Percentiles rank a stretch among this genome's conserved stretches.
Evolutionary conservation across 2,329 filamentous ascomycete species (phyloP).

Genomic region (Shiraia bambusicola): DNA sequence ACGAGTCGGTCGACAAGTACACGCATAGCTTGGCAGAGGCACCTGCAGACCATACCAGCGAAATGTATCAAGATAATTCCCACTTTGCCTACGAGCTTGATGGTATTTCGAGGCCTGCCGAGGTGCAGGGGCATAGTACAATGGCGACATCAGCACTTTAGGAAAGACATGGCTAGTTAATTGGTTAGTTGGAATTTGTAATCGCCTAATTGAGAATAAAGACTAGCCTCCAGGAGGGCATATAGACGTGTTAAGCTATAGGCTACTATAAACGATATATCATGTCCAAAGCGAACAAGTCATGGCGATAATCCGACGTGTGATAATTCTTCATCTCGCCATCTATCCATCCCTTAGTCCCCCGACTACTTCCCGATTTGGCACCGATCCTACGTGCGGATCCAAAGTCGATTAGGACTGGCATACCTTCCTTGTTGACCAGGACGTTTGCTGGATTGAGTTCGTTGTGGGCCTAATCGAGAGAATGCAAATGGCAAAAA

Average conservation of each 20-base stretch:
- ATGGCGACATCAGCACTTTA: too few species aligned
- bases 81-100: constrained; percentile 1
- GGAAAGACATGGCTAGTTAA: too few species aligned
- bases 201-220: too few species aligned
- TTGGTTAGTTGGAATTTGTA: too few species aligned
- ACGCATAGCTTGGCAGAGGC: background rate
- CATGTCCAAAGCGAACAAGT: constrained; percentile 4
- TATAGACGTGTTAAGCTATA: too few species aligned
- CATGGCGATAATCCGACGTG: constrained; percentile 4
- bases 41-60: background rate
- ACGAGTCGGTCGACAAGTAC: constrained; percentile 2
- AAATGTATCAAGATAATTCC: background rate
- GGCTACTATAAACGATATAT: too few species aligned
- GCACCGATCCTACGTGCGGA: constrained; percentile 32
- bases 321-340: constrained; percentile 15
- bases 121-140: too few species aligned
- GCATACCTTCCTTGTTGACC: constrained; percentile 25
- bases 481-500: constrained; percentile 10
- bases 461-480: constrained; percentile 40
- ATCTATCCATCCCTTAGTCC: constrained; percentile 20
- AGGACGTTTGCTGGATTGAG: constrained; percentile 41
- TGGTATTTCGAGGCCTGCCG: background rate
- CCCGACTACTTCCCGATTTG: constrained; percentile 20
- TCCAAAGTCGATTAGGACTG: constrained; percentile 43
- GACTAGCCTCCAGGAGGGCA: too few species aligned